A percentile compares a stretch with the other conserved stretches of the same genome.
phyloP scores from a whole-genome alignment of 2,329 filamentous ascomycete genomes.

The Decorospora gaudefroyi region DNA sequence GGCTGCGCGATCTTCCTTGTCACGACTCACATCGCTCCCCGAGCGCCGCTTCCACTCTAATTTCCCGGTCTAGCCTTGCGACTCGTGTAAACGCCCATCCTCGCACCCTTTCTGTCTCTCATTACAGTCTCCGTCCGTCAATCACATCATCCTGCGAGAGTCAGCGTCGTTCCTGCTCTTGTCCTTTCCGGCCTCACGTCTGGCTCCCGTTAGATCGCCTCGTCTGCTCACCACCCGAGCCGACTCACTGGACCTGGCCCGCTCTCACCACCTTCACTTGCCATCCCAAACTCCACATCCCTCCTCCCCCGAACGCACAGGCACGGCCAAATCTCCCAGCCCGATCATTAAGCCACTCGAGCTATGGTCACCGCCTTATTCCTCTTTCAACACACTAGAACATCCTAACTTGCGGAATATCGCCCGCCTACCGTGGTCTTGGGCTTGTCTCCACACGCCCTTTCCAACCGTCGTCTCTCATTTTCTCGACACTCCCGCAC shows the following conservation, averaged over 20 bases:
- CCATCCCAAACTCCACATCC: conserved; percentile 41
- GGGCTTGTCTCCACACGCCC: conserved; percentile 49
- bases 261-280: conserved; percentile 27
- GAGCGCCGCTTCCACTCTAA: conserved; percentile 46
- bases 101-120: conserved; percentile 33
- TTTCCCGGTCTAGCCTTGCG: conserved; percentile 43
- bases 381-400: conserved; percentile 49
- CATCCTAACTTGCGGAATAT: conserved; percentile 46
- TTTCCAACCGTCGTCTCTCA: conserved; percentile 50
- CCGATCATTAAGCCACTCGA: conserved; percentile 45
- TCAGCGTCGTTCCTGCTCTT: conserved; percentile 26
- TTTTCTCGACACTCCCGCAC: conserved; percentile 47
- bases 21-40: conserved; percentile 40
- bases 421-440: conserved; percentile 51
- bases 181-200: conserved; percentile 31
- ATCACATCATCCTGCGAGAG: conserved; percentile 31
- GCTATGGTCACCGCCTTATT: conserved; percentile 48
- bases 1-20: conserved; percentile 42
- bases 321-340: conserved; percentile 41
- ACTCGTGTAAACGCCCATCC: conserved; percentile 45
- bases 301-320: conserved; percentile 44
- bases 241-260: conserved; percentile 26
- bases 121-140: conserved; percentile 36
- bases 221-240: conserved; percentile 21
- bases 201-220: conserved; percentile 30